Base-by-base conservation (phyloP, 345 rosid species). In the Gossypium raimondii region DNA sequence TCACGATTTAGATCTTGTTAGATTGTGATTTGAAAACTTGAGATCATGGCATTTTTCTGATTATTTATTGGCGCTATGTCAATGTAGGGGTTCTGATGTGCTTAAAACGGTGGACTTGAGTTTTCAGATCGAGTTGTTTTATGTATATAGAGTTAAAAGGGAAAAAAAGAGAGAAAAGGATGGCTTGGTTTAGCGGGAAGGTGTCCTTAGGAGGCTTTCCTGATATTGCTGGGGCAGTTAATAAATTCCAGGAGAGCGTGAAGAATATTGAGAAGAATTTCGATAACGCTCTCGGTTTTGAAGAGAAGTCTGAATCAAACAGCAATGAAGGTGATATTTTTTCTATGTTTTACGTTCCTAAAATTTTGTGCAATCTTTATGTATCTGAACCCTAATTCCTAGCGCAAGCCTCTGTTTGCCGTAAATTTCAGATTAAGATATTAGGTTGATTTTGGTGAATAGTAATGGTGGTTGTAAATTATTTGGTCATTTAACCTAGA, bases 101-200 rank as follows among this genome's bases (percentile, higher is more conserved):
- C 75, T 74, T 74, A 67, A 70, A 59, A 71, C 17, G 58, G 79
- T 68, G 38, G 77, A 79, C 70, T 73, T 60, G 80, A 76, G 79
- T 60, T 34, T 66, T 60, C 2, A 55, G 72, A 73, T 77, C 62
- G 69, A 59, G 38, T 69, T 79, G 63, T 41, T 53, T 20, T 73
- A 63, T 75, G 22, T 20, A 22, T 81, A 25, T 34, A 52, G 27
- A 55, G 67, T 70, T 61, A 65, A 29, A 34, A 41, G 41, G 41
- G 7, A 5, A 34, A 34, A 34, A 34, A 7, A 34, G 22, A 34
- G 41, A 34, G 7, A 34, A 53, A 38, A 48, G 45, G 68, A 93
- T 95, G 99, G 97, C 99, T 80, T 95, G 99, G 99, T 95, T 95
- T 85, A 82, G 98, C 77, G 97, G 93, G 75, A 91, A 87, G 79